phyloP scores from a whole-genome alignment of 2,329 filamentous ascomycete species.

The Paracoccidioides brasiliensis region DNA sequence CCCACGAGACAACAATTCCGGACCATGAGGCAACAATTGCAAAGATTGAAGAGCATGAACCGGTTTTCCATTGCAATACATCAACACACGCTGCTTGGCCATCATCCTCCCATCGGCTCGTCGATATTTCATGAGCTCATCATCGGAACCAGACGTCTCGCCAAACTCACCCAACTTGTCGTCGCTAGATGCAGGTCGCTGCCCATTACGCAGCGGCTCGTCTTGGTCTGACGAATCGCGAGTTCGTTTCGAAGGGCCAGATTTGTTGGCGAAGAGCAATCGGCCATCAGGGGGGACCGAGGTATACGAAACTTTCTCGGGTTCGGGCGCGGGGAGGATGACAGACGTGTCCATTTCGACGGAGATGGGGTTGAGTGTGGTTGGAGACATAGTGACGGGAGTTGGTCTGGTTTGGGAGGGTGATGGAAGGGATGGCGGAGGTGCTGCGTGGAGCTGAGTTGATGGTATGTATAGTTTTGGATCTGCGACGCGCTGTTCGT shows the following conservation, averaged over 20 bases:
- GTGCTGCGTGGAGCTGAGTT: background rate
- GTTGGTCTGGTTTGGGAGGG: background rate
- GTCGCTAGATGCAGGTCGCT: background rate
- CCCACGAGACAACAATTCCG: background rate
- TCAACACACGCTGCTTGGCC: background rate
- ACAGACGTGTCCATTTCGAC: background rate
- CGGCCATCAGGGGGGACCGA: background rate
- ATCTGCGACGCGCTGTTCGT: slow-evolving; percentile 1
- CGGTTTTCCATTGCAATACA: background rate
- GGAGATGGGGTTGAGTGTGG: background rate
- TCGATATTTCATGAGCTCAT: slow-evolving; percentile 15
- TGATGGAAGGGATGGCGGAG: background rate
- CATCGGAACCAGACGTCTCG: background rate
- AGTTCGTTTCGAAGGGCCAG: background rate
- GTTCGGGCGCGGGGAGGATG: background rate
- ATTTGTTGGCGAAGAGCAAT: background rate
- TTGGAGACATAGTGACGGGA: background rate
- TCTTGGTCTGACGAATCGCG: background rate
- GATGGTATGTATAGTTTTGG: background rate
- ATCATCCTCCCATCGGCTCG: slow-evolving; percentile 17
- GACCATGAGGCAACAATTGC: background rate
- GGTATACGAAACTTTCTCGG: background rate
- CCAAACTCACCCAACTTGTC: background rate
- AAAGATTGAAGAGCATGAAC: background rate
- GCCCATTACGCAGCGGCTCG: background rate